Base-by-base conservation (phyloP, 176 grass and related monocot genomes). In the barley (Hordeum vulgare) region DNA sequence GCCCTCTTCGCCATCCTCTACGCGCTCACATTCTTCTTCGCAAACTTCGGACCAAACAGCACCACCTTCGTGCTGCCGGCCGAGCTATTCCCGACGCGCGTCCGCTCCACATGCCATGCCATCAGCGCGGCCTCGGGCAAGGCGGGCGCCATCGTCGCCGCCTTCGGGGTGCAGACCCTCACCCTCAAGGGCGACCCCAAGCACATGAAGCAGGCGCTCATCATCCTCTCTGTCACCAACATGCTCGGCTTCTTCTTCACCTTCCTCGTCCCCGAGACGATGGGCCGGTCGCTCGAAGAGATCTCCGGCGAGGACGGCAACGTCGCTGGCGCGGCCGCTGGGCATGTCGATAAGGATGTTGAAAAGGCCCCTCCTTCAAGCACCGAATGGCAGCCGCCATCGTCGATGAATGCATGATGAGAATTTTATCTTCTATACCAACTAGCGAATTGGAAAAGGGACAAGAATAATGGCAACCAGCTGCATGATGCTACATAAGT, bases 11-110 rank as follows among this genome's bases (percentile, higher is more conserved):
- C 39, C 18, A 0, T 49, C 9, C 23, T 89, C 1, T 80, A 80
- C 65, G 80, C 33, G 29, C 64, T 94, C 33, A 94, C 92, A 39
- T 94, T 94, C 89, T 94, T 94, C 75, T 94, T 94, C 60, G 92
- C 92, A 3, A 94, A 94, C 81, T 94, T 94, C 73, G 92, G 92
- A 4, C 92, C 92, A 39, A 94, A 94, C 73, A 87, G 92, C 40
- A 97, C 92, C 49, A 97, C 95, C 57, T 84, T 89, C 18, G 74
- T 88, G 37, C 53, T 88, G 51, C 73, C 86, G 31, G 78, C 85
- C 15, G 85, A 87, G 78, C 69, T 87, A 10, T 87, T 82, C 86
- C 79, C 79, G 8, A 78, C 86, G 2, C n/a, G 80, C 6, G 73
- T 88, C 21, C 80, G 80, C n/a, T 83, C 80, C 36, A 83, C 86